Evolutionary conservation across 768 basidiomycete species (phyloP), one percentile per base, ranked within the genome.

Genomic region (Hericium alpestre): DNA sequence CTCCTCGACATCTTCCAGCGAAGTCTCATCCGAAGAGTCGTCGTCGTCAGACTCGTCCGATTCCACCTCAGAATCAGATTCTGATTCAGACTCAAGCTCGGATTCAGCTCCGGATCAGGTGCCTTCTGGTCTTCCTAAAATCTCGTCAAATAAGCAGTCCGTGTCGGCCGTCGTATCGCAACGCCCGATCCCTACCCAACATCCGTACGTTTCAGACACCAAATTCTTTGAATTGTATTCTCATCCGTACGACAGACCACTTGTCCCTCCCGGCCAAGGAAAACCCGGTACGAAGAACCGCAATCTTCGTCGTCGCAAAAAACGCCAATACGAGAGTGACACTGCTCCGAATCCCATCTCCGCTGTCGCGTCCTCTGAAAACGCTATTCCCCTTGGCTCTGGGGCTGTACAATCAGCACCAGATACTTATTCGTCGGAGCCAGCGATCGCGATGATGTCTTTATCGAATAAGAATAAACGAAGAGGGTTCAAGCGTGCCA

Each of bases 381-480:
- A 85, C 63, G 65, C 71, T 3, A 64, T 77, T 1, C 78, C 78
- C 0, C 68, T 81, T 4, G 77, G 77, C 41, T 13, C 56, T 5
- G 27, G 22, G 3, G 22, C 25, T 12, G 20, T 16, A 23, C 13
- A n/a, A 15, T n/a, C 48, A 46, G 55, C 37, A 1, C 25, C 46
- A 43, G 22, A 27, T 43, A n/a, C 51, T 55, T 25, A 25, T 25
- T 13, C 50, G 11, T 43, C 56, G 60, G 63, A 57, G 58, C 74
- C 48, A 65, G 58, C 67, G 59, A 70, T 82, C 65, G 59, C 68
- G 59, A 70, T 82, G 79, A 72, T 79, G 43, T 79, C 79, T 0
- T 68, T 87, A 20, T 74, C 79, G 47, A 89, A 86, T 66, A 88
- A 86, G 69, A 89, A 87, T 68, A 90, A 89, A 67, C 80, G 78